phyloP scores from a whole-genome alignment of 2,329 filamentous ascomycete species.

The Arachnomyces sp. region DNA sequence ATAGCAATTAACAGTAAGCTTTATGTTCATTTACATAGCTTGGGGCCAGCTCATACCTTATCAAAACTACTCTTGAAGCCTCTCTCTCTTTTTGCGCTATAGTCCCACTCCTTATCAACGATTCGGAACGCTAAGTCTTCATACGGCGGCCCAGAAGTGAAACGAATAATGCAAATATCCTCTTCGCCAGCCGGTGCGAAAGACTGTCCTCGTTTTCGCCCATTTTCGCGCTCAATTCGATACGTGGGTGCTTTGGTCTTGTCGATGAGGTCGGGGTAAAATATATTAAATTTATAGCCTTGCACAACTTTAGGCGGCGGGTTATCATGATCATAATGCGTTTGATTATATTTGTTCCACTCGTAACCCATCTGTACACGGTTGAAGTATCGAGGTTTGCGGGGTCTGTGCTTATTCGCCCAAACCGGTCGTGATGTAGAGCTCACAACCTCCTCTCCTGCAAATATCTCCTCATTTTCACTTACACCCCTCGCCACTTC shows the following conservation, averaged over 20 bases:
- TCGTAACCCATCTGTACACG: slow-evolving; percentile 98
- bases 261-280: slow-evolving; percentile 95
- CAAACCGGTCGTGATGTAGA: slow-evolving; percentile 62
- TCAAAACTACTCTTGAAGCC: slow-evolving; percentile 97
- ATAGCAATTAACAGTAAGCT: slow-evolving; percentile 1
- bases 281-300: slow-evolving; percentile 99
- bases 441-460: slow-evolving; percentile 73
- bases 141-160: slow-evolving; percentile 91
- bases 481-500: slow-evolving; percentile 85
- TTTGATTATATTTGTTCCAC: slow-evolving; percentile 99
- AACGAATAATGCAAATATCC: slow-evolving; percentile 92
- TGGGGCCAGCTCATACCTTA: slow-evolving; percentile 73
- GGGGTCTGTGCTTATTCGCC: slow-evolving; percentile 75
- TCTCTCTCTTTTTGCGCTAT: slow-evolving; percentile 87
- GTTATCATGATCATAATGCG: slow-evolving; percentile 97
- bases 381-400: slow-evolving; percentile 96
- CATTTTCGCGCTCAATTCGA: slow-evolving; percentile 89
- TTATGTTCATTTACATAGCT: neutral
- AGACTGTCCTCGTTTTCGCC: slow-evolving; percentile 80
- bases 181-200: slow-evolving; percentile 91
- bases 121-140: slow-evolving; percentile 96
- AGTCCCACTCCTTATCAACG: slow-evolving; percentile 98
- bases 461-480: slow-evolving; percentile 94
- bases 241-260: slow-evolving; percentile 92
- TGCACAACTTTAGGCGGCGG: slow-evolving; percentile 97